Conservation (phyloP, 2,329 filamentous ascomycete genomes). For the Dothistroma septosporum region DNA sequence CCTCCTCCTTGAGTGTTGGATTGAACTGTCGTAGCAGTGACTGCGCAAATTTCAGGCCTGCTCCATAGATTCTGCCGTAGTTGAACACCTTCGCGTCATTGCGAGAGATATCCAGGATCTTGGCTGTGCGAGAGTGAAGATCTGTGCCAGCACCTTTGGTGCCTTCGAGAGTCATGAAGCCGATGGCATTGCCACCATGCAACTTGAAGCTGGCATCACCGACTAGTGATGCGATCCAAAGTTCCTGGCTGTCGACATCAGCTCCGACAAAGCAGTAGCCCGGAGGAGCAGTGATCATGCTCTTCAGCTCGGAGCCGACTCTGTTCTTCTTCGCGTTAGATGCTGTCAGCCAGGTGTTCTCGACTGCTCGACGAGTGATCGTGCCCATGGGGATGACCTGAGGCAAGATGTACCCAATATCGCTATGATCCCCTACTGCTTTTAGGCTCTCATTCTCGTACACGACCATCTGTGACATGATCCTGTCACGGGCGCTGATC, state of each 20-base stretch:
- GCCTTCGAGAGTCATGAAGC: constrained; percentile 98
- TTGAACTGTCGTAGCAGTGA: constrained; percentile 93
- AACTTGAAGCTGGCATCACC: constrained; percentile 93
- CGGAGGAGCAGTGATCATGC: constrained; percentile 87
- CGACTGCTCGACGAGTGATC: constrained; percentile 86
- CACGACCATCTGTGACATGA: constrained; percentile 92
- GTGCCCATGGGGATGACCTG: constrained; percentile 99
- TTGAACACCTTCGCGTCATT: constrained; percentile 98
- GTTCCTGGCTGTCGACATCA: constrained; percentile 93
- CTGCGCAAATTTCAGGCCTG: constrained; percentile 86
- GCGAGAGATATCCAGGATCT: constrained; percentile 86
- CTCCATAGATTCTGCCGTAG: constrained; percentile 98
- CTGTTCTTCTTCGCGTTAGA: constrained; percentile 96
- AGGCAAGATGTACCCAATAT: constrained; percentile 81
- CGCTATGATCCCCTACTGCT: constrained; percentile 28
- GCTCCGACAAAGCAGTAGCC: constrained; percentile 94
- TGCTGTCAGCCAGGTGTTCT: constrained; percentile 97
- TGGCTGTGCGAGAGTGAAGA: constrained; percentile 86
- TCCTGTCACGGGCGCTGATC: constrained; percentile 92
- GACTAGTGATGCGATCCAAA: constrained; percentile 95
- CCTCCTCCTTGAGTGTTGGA: constrained; percentile 69
- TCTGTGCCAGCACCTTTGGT: constrained; percentile 93
- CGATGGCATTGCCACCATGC: constrained; percentile 93
- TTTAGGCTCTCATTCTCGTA: constrained; percentile 62
- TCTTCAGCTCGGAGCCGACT: constrained; percentile 93